Evolutionary conservation across 495 filamentous ascomycete species (phyloP), one percentile per base, ranked within the genome.

Genomic region (Penicillium soppii): DNA sequence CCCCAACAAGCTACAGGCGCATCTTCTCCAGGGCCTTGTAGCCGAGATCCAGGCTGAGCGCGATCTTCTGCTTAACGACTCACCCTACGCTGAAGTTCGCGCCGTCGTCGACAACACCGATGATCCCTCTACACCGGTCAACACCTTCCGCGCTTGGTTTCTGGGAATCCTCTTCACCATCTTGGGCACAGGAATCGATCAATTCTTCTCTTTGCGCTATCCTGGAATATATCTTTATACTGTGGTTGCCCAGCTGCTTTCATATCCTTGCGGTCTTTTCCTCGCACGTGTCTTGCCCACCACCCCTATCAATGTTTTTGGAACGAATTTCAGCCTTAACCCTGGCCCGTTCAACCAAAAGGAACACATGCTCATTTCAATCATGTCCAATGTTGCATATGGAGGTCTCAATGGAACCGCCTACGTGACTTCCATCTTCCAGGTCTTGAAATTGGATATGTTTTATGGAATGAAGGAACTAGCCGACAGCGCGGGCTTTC

Each of bases 171-270:
- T 84, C 6, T 67, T 85, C 16, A 81, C 82, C 19, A 63, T 82
- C 8, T 60, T 86, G 26, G 81, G 78, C 16, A 80, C 82, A 15
- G 80, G 76, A 5, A 71, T 84, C 68, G 86, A 87, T 60, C 81
- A 80, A 15, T 70, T 86, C 25, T 86, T 87, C 68, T 82, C 80
- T 25, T 56, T 88, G 48, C 76, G 83, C 73, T 92, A 92, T 73
- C 89, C 89, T 21, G 89, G 86, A 57, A 83, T 87, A 43, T 72
- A 73, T 10, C 71, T 87, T 19, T 79, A 79, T 10, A 69, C 82
- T 20, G 69, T 85, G 21, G 79, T 84, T 19, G 81, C 82, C 6
- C 84, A 86, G 66, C 73, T 88, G 38, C 71, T 87, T 37, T 78
- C 81, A n/a, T 87, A 82, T 68, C 81, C 82, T 10, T 76, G 62